Base-by-base conservation (phyloP, 257 asterid genomes). In the Anisodus acutangulus region DNA sequence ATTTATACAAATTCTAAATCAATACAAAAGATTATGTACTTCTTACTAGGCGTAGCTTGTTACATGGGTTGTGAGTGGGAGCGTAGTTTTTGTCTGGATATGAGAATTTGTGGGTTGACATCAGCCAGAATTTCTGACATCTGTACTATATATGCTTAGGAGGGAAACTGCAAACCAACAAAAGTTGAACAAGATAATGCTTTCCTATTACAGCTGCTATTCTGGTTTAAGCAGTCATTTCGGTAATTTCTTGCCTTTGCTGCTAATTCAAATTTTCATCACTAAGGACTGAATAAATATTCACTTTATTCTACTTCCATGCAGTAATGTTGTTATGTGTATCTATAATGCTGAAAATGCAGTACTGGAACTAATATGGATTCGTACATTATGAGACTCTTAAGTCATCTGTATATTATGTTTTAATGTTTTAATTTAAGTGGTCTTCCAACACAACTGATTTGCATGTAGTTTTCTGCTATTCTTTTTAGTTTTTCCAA, bases 171-270 rank as follows among this genome's bases (percentile, higher is more conserved):
- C 85, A 86, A 88, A 78, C 97, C 98, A 86, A 72, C 93, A 81
- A 92, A 95, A 90, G 88, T 85, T 85, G 97, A 95, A 89, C 90
- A 88, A 82, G 94, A 93, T 83, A 97, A 95, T 82, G 93, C 97
- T 9, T 94, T 95, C 92, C 92, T 93, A 84, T 86, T 94, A 90
- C 98, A 95, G 93, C 89, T 95, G 88, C 94, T 95, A 85, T 92
- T 92, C 92, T 95, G 98, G 98, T 95, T 95, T 88, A 95, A 95
- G 89, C 98, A 94, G 86, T 91, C 98, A 89, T 95, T 95, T 93
- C 92, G 98, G 98, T 94, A 71, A 63, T 81, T 19, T 69, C 51
- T 17, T 70, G 53, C 74, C 84, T 67, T 31, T 11, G 59, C 37
- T 70, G 49, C 54, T 72, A n/a, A 6, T 80, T 68, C 49, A 64